These are phyloP conservation scores for Helichrysum umbraculigerum DNA, from an alignment of 129 eudicot species.

Conservation along the genomic window DNA sequence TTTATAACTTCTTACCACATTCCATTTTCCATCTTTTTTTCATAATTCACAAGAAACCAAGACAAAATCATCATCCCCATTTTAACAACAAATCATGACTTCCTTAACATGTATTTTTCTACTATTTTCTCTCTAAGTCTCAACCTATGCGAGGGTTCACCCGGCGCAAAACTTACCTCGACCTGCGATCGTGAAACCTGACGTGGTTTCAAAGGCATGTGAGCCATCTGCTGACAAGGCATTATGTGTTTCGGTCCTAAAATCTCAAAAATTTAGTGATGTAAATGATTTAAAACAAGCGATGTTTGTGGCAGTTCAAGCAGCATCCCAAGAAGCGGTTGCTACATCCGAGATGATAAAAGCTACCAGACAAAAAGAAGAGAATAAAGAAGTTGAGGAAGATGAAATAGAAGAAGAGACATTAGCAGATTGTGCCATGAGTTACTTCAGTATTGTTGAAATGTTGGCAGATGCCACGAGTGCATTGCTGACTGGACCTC, in stretches of 20 bases:
- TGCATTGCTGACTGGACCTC: slow-evolving; percentile 25
- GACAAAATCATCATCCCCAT: neutral
- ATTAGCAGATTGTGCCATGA: slow-evolving; percentile 43
- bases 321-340: slow-evolving; percentile 37
- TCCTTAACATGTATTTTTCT: slow-evolving; percentile 26
- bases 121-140: slow-evolving; percentile 28
- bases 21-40: slow-evolving; percentile 8
- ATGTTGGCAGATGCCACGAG: slow-evolving; percentile 44
- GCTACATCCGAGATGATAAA: slow-evolving; percentile 29
- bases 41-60: neutral
- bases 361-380: slow-evolving; percentile 13
- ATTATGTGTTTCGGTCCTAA: slow-evolving; percentile 41
- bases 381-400: slow-evolving; percentile 21
- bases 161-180: neutral
- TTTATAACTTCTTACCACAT: slow-evolving; percentile 17
- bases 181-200: slow-evolving; percentile 4
- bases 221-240: slow-evolving; percentile 28
- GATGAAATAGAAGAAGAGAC: slow-evolving; percentile 38
- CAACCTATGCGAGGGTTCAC: slow-evolving; percentile 21
- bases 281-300: slow-evolving; percentile 46
- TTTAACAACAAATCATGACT: slow-evolving; percentile 7
- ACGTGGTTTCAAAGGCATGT: slow-evolving; percentile 45
- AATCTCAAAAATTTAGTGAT: slow-evolving; percentile 30
- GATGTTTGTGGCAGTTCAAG: slow-evolving; percentile 44
- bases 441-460: slow-evolving; percentile 41